These are phyloP conservation scores for Globisporangium spiculum DNA, from an alignment of 352 stramenopile genomes.

Conservation along the genomic window DNA sequence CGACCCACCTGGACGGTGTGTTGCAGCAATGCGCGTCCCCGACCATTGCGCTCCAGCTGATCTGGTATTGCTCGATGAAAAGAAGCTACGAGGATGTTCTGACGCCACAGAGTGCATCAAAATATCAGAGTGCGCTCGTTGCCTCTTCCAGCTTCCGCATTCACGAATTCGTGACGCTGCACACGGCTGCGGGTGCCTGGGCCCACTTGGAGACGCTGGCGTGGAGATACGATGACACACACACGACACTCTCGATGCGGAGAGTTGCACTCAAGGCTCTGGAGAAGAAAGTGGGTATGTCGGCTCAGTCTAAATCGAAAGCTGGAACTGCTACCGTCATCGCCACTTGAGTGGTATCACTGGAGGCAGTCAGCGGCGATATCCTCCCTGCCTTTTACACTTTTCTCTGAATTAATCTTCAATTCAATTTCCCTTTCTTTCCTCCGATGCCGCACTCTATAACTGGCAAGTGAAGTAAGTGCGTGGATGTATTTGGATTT, in stretches of 20 bases:
- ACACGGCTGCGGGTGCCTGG: constrained; percentile 12
- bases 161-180: constrained; percentile 19
- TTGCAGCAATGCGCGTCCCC: constrained; percentile 8
- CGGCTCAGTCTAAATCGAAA: neutral
- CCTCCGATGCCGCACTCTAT: no score
- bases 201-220: constrained; percentile 15
- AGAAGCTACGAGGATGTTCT: neutral
- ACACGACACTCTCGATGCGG: neutral
- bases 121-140: neutral
- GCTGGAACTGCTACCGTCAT: neutral
- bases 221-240: constrained; percentile 10
- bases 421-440: neutral
- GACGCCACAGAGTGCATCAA: neutral
- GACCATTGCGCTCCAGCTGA: constrained; percentile 2
- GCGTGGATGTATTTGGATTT: constrained; percentile 4
- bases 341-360: neutral
- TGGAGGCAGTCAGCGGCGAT: no score
- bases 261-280: neutral
- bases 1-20: constrained; percentile 1
- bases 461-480: neutral
- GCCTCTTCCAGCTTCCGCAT: constrained; percentile 1
- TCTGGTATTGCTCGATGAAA: neutral
- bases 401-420: neutral
- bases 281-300: neutral
- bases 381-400: no score